Evolutionary conservation across 192 early-diverging fungal species (phyloP), one percentile per base, ranked within the genome.

Genomic region (Spinellus fusiger): DNA sequence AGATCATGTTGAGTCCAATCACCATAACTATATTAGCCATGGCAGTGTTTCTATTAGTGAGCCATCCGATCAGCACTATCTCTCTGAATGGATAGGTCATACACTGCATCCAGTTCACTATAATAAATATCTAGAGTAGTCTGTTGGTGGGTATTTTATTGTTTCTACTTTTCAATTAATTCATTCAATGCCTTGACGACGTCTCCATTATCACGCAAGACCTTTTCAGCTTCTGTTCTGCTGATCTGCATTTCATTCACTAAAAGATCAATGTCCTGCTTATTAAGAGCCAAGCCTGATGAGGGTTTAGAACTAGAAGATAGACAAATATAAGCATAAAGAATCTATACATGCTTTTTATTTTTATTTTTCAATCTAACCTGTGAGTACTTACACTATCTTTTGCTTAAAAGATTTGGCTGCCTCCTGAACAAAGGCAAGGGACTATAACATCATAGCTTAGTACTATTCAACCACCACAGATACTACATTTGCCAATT

Each of bases 1-100:
- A 35, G 76, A 81, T 32, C 73, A 80, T 20, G 77, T 95, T 55
- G 93, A 94, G 69, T 70, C 73, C 49, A 95, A 97, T 78, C 93
- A 93, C 61, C 77, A 90, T 67, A 68, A 78, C 28, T 91, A 91
- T 62, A 65, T 87, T 13, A 69, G 72, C 3, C 61, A 84, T 38
- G 89, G 89, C 5, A 75, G 68, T 5, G 87, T 91, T 46, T 82
- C 76, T 18, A 69, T 83, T 7, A 66, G 70, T 51, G 61, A 58
- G 22, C 37, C 37, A 28, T 4, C 7, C 7, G 8, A 28, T n/a
- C 49, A 53, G 9, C 33, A 34, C 4, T 61, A 48, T 46, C 33
- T 61, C n/a, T 61, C 49, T 50, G 29, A 27, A 13, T 61, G 48
- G 28, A 47, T 59, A 31, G 28, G 40, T 33, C 10, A 18, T 44